These are phyloP conservation scores for Sclerotiophoma versabilis DNA, from an alignment of 2,329 filamentous ascomycete genomes.

Conservation along the genomic window DNA sequence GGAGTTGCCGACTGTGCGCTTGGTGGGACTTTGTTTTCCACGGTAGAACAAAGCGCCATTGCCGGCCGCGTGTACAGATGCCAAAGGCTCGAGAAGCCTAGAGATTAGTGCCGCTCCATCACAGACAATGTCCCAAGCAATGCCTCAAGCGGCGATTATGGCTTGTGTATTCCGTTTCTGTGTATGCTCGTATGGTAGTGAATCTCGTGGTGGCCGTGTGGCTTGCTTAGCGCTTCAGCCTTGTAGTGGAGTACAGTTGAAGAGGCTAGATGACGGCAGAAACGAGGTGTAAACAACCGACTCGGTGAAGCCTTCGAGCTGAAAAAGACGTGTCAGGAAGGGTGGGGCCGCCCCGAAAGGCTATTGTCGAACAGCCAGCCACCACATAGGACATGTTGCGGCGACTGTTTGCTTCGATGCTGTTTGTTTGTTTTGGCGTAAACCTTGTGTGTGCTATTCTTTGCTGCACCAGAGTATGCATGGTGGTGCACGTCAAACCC, in stretches of 20 bases:
- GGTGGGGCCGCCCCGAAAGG: not conserved
- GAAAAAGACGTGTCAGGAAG: slow-evolving; percentile 2
- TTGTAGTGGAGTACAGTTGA: not conserved
- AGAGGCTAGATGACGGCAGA: slow-evolving; percentile 9
- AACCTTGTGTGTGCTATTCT: slow-evolving; percentile 8
- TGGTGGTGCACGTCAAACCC: not conserved
- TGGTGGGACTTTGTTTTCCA: slow-evolving; percentile 3
- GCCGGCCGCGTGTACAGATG: not conserved
- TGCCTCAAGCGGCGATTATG: slow-evolving; percentile 2
- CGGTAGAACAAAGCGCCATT: not conserved
- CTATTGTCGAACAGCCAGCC: slow-evolving; percentile 7
- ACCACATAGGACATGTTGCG: not conserved
- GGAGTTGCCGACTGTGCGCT: not conserved
- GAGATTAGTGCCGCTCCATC: not conserved
- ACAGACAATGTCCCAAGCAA: not conserved
- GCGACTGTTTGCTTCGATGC: slow-evolving; percentile 1
- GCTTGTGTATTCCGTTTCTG: not conserved
- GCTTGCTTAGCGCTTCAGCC: slow-evolving; percentile 8
- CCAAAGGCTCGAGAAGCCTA: not conserved
- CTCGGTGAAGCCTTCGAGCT: slow-evolving; percentile 6
- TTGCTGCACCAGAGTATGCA: not conserved
- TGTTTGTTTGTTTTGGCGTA: not conserved
- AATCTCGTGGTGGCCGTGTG: slow-evolving; percentile 13
- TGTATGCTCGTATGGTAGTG: not conserved
- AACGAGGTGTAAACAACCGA: slow-evolving; percentile 6